Conservation (phyloP, 805 yeast species). For the Candida vartiovaarae region DNA sequence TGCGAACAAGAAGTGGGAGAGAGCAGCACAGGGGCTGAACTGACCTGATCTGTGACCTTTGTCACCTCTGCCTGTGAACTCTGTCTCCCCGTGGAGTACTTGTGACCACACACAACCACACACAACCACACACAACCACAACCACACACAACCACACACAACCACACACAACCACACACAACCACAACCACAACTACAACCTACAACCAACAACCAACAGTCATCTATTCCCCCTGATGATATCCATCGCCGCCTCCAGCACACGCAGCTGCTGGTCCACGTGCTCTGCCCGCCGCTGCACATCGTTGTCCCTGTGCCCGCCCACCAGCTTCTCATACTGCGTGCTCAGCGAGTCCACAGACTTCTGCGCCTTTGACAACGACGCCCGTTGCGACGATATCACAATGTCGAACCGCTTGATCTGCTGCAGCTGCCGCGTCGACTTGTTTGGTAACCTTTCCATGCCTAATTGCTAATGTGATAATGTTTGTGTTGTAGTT, state of each 20-base stretch:
- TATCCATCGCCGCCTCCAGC: conserved; percentile 47
- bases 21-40: conserved; percentile 33
- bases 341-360: conserved; percentile 2
- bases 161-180: no score
- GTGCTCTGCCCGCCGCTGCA: conserved; percentile 56
- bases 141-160: no score
- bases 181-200: no score
- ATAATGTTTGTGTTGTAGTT: no score
- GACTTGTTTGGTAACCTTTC: conserved; percentile 9
- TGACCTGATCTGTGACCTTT: conserved; percentile 1
- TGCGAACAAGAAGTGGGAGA: conserved; percentile 67
- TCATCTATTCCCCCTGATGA: conserved; percentile 26
- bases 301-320: conserved; percentile 4
- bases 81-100: no score
- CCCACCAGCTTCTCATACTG: conserved; percentile 7
- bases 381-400: conserved; percentile 16
- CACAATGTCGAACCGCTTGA: conserved; percentile 17
- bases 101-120: no score
- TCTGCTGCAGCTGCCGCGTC: conserved; percentile 15
- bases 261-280: conserved; percentile 69
- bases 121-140: no score
- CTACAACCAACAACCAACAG: background rate
- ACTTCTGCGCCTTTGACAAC: conserved; percentile 8
- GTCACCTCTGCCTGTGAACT: background rate
- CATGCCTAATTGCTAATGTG: background rate